Base-by-base conservation (phyloP, 2,329 filamentous ascomycete genomes). In the Bipolaris victoriae region DNA sequence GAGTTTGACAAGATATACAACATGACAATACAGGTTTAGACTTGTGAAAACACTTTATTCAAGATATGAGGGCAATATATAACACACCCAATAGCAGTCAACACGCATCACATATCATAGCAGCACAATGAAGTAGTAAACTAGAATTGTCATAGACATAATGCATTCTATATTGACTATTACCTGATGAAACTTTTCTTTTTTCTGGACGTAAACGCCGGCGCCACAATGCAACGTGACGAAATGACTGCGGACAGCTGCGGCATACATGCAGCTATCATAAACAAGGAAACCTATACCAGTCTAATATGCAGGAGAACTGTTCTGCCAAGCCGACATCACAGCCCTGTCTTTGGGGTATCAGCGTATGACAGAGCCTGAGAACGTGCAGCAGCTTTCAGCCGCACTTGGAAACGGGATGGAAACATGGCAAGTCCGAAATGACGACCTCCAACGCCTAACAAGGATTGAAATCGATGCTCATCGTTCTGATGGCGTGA, bases 321-420 rank as follows among this genome's bases (percentile, higher is more conserved):
- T 57, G 60, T 61, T 52, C 53, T 54, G 29, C 40, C 46, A 56
- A 57, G 48, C 50, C 36, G 31, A 53, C 52, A 29, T 53, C 55
- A 65, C 48, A 53, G 57, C 57, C 56, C 62, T 61, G 63, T 63
- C 64, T 62, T 61, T 58, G 60, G 71, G 71, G 71, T 73, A 73
- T 72, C 70, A 68, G 62, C 62, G 64, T 67, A 66, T 61, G 63
- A 64, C 56, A 49, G 58, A 49, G 57, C 60, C 55, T 63, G 55
- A 60, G 49, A 48, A 50, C 37, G 54, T 55, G 57, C 52, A 54
- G 55, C 43, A 46, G 36, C 33, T 41, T 58, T 52, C 43, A 47
- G 51, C 51, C 41, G 48, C 35, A 44, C 41, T 41, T 43, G 49
- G 20, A 52, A 39, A 51, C 59, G 40, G 22, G 55, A 58, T 58